phyloP scores from a whole-genome alignment of 305 asterid genomes.

The Fraxinus baroniana region DNA sequence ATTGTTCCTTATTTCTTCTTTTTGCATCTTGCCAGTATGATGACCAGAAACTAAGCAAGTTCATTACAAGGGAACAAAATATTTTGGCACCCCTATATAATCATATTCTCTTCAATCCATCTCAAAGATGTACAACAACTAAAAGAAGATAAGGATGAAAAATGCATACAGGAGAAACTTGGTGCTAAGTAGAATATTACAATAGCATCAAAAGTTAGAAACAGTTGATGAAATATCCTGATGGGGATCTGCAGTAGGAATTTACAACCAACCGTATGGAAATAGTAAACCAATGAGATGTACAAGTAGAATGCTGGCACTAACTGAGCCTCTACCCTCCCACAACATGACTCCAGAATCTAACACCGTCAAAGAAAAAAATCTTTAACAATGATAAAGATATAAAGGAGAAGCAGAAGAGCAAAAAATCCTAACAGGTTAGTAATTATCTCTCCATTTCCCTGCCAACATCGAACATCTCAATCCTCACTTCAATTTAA shows the following conservation, averaged over 20 bases:
- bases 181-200: slow-evolving; percentile 9
- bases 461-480: slow-evolving; percentile 38
- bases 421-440: slow-evolving; percentile 28
- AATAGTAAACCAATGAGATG: slow-evolving; percentile 30
- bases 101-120: background rate
- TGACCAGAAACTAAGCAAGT: background rate
- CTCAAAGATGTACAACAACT: background rate
- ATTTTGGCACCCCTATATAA: background rate
- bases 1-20: background rate
- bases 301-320: slow-evolving; percentile 31
- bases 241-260: slow-evolving; percentile 28
- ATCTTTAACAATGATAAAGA: slow-evolving; percentile 21
- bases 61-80: background rate
- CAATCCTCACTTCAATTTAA: slow-evolving; percentile 26
- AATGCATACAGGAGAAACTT: background rate
- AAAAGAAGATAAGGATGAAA: background rate
- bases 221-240: slow-evolving; percentile 10
- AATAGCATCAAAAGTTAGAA: slow-evolving; percentile 25
- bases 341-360: slow-evolving; percentile 14
- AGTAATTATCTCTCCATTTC: slow-evolving; percentile 29
- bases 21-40: background rate
- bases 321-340: slow-evolving; percentile 21
- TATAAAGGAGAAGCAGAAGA: slow-evolving; percentile 23
- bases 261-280: slow-evolving; percentile 39
- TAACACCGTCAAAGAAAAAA: background rate